phyloP scores from a whole-genome alignment of 192 early-diverging fungal species.

The Radiomyces spectabilis region DNA sequence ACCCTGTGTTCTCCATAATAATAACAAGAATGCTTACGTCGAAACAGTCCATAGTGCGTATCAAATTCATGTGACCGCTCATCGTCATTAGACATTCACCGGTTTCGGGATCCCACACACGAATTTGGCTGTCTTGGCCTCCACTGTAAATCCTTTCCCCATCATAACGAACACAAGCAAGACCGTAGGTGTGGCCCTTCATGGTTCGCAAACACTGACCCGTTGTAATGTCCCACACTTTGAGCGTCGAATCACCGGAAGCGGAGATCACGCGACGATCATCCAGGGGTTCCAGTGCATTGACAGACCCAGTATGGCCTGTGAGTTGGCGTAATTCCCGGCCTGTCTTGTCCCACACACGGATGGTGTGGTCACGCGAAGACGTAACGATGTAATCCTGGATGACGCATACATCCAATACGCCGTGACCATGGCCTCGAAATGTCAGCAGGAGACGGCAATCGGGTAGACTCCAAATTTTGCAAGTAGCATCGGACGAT shows the following conservation, averaged over 20 bases:
- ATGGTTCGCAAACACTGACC: conserved; percentile 64
- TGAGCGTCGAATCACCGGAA: conserved; percentile 73
- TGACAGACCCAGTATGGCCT: conserved; percentile 92
- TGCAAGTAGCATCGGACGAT: conserved; percentile 79
- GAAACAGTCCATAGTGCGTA: conserved; percentile 80
- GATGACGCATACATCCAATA: conserved; percentile 81
- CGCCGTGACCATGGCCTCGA: conserved; percentile 69
- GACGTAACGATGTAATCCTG: conserved; percentile 74
- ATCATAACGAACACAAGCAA: conserved; percentile 84
- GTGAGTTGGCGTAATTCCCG: conserved; percentile 52
- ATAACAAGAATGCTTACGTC: conserved; percentile 31
- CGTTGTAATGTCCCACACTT: conserved; percentile 69
- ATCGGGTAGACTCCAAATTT: conserved; percentile 69
- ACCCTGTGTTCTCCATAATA: conserved; percentile 4
- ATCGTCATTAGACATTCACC: conserved; percentile 54
- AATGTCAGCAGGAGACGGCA: conserved; percentile 41
- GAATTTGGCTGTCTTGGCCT: conserved; percentile 73
- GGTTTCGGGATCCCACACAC: conserved; percentile 50
- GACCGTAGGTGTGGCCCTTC: conserved; percentile 68
- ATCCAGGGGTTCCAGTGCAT: conserved; percentile 76
- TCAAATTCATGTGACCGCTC: conserved; percentile 63
- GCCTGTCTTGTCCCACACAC: conserved; percentile 75
- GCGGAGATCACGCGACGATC: conserved; percentile 70
- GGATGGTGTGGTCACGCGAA: conserved; percentile 89
- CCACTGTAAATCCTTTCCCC: conserved; percentile 69